phyloP scores from a whole-genome alignment of 75 land plant species.

The Cupressus sempervirens region DNA sequence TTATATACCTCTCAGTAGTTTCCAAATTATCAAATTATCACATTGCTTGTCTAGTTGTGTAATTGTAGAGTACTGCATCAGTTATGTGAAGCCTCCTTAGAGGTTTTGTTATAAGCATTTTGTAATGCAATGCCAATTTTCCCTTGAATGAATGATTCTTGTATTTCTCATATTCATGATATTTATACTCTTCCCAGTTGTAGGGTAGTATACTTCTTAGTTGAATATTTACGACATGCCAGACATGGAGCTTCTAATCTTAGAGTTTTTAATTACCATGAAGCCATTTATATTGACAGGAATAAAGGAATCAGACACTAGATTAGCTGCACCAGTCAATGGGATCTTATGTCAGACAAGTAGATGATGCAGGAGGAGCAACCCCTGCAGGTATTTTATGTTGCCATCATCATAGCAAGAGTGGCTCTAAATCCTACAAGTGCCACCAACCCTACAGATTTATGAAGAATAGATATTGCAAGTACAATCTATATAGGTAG shows the following conservation, averaged over 20 bases:
- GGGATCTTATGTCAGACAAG: too few species aligned
- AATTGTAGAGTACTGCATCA: neutral
- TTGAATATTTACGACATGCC: neutral
- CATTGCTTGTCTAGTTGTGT: neutral
- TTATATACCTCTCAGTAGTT: too few species aligned
- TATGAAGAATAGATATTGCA: too few species aligned
- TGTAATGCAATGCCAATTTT: neutral
- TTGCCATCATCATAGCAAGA: too few species aligned
- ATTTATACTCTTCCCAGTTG: neutral
- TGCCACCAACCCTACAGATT: too few species aligned
- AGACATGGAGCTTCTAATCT: neutral
- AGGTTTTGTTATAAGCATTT: neutral
- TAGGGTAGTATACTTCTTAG: neutral
- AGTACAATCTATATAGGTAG: too few species aligned
- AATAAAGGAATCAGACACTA: too few species aligned
- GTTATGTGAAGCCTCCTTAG: neutral
- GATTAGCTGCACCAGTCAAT: too few species aligned
- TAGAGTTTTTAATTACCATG: neutral
- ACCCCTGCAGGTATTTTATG: too few species aligned
- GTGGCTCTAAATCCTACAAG: too few species aligned
- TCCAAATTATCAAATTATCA: neutral
- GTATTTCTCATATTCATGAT: too few species aligned
- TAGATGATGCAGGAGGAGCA: too few species aligned
- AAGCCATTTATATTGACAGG: conserved; percentile 33
- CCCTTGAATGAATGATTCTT: neutral